Base-by-base conservation (phyloP, 352 stramenopile species). In the Pythium grandisporangium region DNA sequence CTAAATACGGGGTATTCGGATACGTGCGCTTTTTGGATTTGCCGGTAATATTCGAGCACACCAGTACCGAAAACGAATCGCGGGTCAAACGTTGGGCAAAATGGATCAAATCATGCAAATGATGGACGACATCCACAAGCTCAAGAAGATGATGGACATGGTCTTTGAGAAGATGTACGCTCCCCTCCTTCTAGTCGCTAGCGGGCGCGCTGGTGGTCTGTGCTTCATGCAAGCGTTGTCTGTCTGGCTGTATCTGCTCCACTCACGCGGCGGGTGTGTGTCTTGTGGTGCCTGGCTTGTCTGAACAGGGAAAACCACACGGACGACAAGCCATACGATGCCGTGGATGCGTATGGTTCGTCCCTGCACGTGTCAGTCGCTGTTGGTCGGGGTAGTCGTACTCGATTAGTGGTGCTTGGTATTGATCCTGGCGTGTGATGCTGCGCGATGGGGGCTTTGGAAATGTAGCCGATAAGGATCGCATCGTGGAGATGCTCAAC, bases 51-150 rank as follows among this genome's bases (percentile, higher is more conserved):
- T n/a, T n/a, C n/a, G n/a, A n/a, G n/a, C n/a, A n/a, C n/a, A n/a
- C n/a, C n/a, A n/a, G n/a, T n/a, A n/a, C n/a, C n/a, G n/a, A n/a
- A n/a, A n/a, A n/a, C n/a, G n/a, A n/a, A n/a, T n/a, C n/a, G n/a
- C n/a, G n/a, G n/a, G 20, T 19, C 10, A 12, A 32, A 32, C 27
- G 27, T 14, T 8, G 8, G 42, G 10, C 23, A 55, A 32, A 2
- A 92, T 92, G 78, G 80, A 93, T 67, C 72, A 84, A 63, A 90
- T 91, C 55, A 85, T 89, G 80, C 80, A 89, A 55, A 89, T 93
- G 76, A 80, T 91, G 66, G 80, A 93, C 59, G 80, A 93, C 51
- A 93, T 93, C 41, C 80, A 93, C 63, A 90, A 90, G 74, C 77
- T 93, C 61, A 88, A 90, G 69, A 93, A 93, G 73, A 80, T 93